These are phyloP conservation scores for Phialocephala sp. DNA, from an alignment of 2,329 filamentous ascomycete genomes.

Conservation along the genomic window DNA sequence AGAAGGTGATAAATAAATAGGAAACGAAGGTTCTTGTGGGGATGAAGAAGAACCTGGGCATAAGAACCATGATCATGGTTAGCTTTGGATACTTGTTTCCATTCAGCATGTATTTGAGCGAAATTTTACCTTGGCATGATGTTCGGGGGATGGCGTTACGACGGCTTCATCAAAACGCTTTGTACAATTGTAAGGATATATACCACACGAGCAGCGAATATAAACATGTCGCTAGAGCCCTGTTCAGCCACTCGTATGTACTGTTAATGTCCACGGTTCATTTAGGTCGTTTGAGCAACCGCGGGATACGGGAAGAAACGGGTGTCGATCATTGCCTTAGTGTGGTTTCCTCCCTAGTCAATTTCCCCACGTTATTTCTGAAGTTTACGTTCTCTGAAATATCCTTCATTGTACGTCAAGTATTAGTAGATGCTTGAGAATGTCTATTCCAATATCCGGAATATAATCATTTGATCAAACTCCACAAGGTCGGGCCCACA, in stretches of 20 bases:
- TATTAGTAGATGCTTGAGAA: no score
- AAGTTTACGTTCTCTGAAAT: background rate
- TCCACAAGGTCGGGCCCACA: no score
- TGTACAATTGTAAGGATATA: slow-evolving; percentile 30
- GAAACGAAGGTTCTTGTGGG: background rate
- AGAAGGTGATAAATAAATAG: slow-evolving; percentile 31
- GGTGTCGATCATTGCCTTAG: slow-evolving; percentile 12
- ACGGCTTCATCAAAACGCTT: slow-evolving; percentile 17
- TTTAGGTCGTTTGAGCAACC: background rate
- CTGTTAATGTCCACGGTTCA: background rate
- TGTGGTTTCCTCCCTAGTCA: background rate
- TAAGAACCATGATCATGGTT: background rate
- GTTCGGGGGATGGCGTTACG: slow-evolving; percentile 3
- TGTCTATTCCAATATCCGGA: no score
- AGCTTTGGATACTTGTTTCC: slow-evolving; percentile 3
- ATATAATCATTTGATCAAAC: no score
- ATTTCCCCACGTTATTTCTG: background rate
- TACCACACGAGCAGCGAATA: slow-evolving; percentile 20
- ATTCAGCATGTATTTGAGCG: slow-evolving; percentile 9
- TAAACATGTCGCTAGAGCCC: background rate
- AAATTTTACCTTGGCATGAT: background rate
- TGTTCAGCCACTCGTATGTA: background rate
- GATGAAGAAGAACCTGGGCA: background rate
- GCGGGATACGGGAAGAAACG: slow-evolving; percentile 18
- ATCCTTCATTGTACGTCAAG: no score